phyloP scores from a whole-genome alignment of 1,139 yeast species.

The Sugiyamaella novakii region DNA sequence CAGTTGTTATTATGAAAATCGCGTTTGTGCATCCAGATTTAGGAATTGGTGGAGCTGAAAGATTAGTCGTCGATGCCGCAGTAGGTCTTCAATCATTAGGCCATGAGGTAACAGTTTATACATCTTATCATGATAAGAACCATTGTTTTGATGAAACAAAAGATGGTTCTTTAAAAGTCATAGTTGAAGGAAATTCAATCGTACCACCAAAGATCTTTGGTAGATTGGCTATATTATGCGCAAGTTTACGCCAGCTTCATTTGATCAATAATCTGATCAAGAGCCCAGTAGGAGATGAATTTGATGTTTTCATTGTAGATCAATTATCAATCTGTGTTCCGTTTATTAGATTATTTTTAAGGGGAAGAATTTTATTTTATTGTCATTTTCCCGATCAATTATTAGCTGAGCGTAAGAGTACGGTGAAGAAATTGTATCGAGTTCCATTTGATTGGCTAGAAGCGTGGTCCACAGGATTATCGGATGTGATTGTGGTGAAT shows the following conservation, averaged over 20 bases:
- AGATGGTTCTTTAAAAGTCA: slow-evolving; percentile 56
- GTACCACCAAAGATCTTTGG: slow-evolving; percentile 72
- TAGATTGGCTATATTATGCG: slow-evolving; percentile 75
- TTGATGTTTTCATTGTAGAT: slow-evolving; percentile 81
- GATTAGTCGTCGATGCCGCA: slow-evolving; percentile 94
- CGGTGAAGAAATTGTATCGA: slow-evolving; percentile 67
- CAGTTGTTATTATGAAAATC: slow-evolving; percentile 55
- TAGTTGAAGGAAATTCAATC: slow-evolving; percentile 73
- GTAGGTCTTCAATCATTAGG: slow-evolving; percentile 75
- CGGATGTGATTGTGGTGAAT: slow-evolving; percentile 85
- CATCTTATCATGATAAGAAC: slow-evolving; percentile 82
- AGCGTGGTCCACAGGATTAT: slow-evolving; percentile 71
- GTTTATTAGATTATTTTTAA: slow-evolving; percentile 52
- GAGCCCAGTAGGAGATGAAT: slow-evolving; percentile 51
- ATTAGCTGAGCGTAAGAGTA: slow-evolving; percentile 60
- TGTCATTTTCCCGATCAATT: slow-evolving; percentile 96
- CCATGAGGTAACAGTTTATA: slow-evolving; percentile 68
- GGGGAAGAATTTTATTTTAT: slow-evolving; percentile 67
- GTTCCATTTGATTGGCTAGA: slow-evolving; percentile 81
- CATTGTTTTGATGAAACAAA: slow-evolving; percentile 93
- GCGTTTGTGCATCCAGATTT: slow-evolving; percentile 96
- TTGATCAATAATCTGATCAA: slow-evolving; percentile 56
- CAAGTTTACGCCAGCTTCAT: slow-evolving; percentile 79
- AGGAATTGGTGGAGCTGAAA: slow-evolving; percentile 96
- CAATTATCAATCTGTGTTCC: slow-evolving; percentile 89